These are phyloP conservation scores for Neonectria magnoliae DNA, from an alignment of 2,329 filamentous ascomycete genomes.

Conservation along the genomic window DNA sequence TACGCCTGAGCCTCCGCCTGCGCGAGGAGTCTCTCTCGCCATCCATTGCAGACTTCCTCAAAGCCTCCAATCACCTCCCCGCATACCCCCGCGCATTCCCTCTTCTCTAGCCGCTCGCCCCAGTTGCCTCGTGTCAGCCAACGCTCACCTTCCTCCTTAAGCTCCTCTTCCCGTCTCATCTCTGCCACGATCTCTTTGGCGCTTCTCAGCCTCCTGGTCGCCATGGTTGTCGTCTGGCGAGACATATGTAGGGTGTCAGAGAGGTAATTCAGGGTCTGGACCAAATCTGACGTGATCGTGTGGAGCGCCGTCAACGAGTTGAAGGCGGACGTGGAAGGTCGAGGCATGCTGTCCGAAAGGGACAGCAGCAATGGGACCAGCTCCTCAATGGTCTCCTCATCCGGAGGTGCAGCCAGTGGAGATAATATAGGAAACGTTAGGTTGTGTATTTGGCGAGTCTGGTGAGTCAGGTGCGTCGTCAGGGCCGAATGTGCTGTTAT, in stretches of 20 bases:
- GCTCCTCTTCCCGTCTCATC: constrained; percentile 83
- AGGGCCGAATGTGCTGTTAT: constrained; percentile 80
- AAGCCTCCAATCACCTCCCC: constrained; percentile 91
- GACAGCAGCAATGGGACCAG: constrained; percentile 74
- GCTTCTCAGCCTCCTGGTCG: constrained; percentile 80
- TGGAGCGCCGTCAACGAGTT: constrained; percentile 75
- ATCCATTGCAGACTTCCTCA: constrained; percentile 86
- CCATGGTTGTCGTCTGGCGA: constrained; percentile 84
- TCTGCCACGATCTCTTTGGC: constrained; percentile 88
- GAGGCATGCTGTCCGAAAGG: constrained; percentile 74
- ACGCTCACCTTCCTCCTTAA: constrained; percentile 81
- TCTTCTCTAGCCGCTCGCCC: constrained; percentile 77
- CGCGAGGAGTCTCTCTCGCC: constrained; percentile 79
- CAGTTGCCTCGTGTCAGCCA: constrained; percentile 87
- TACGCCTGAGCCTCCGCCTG: constrained; percentile 64
- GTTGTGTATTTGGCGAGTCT: constrained; percentile 79
- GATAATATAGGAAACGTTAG: constrained; percentile 77
- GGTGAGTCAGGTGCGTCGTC: constrained; percentile 78
- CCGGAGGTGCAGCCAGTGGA: constrained; percentile 71
- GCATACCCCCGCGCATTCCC: constrained; percentile 87
- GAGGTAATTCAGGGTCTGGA: constrained; percentile 84
- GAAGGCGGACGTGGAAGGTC: constrained; percentile 69
- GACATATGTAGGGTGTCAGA: constrained; percentile 96
- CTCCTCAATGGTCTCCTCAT: constrained; percentile 72
- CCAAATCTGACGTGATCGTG: constrained; percentile 75